Conservation (phyloP, 2,329 filamentous ascomycete genomes). For the Mycosphaerella arachidis region DNA sequence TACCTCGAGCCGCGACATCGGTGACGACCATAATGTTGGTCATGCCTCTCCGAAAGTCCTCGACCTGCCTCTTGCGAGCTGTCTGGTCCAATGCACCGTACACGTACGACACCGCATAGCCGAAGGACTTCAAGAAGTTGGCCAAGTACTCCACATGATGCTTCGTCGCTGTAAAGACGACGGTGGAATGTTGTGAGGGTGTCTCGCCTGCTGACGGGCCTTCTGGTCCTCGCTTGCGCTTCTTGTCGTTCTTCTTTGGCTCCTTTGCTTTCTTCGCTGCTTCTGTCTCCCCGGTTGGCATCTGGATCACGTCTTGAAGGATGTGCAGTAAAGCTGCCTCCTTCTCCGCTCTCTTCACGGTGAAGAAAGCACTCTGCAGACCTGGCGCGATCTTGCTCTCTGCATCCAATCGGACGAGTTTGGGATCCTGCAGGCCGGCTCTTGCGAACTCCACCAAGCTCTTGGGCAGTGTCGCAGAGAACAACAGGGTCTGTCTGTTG, state of each 20-base stretch:
- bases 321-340: slow-evolving; percentile 88
- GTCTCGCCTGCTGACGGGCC: slow-evolving; percentile 58
- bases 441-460: slow-evolving; percentile 93
- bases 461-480: slow-evolving; percentile 91
- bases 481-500: slow-evolving; percentile 83
- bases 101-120: slow-evolving; percentile 87
- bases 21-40: slow-evolving; percentile 93
- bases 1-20: slow-evolving; percentile 92
- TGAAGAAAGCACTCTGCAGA: slow-evolving; percentile 92
- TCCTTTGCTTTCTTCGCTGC: slow-evolving; percentile 43
- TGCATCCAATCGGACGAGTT: slow-evolving; percentile 81
- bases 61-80: slow-evolving; percentile 84
- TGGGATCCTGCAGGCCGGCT: slow-evolving; percentile 88
- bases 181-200: slow-evolving; percentile 85
- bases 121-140: slow-evolving; percentile 70
- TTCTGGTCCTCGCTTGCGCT: slow-evolving; percentile 62
- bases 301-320: slow-evolving; percentile 85
- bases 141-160: slow-evolving; percentile 95
- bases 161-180: slow-evolving; percentile 91
- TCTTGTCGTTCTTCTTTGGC: slow-evolving; percentile 53
- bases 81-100: slow-evolving; percentile 95
- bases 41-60: slow-evolving; percentile 78
- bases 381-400: slow-evolving; percentile 96
- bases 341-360: slow-evolving; percentile 86
- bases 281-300: slow-evolving; percentile 66